Base-by-base conservation (phyloP, 2,329 filamentous ascomycete species). In the Xylaria multiplex region DNA sequence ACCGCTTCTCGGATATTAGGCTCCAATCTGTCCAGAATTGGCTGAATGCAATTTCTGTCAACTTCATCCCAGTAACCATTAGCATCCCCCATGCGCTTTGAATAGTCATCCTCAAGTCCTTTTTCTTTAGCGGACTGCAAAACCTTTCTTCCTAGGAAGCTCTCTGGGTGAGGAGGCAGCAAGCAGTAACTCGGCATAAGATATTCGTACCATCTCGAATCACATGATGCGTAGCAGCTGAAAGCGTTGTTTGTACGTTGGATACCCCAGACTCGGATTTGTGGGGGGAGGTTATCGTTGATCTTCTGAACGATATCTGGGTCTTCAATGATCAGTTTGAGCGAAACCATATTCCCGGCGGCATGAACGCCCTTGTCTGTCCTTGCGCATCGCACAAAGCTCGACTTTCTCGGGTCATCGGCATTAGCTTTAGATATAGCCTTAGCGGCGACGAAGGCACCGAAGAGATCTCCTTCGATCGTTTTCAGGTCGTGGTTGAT, bases 281-380 rank as follows among this genome's bases (percentile, higher is more conserved):
- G 96, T 3, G 90, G 86, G 2, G 91, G 91, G 46, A 99, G 84
- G 62, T 92, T 83, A 42, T 88, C 86, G 80, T 99, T 99, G 85
- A 99, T 97, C 81, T 93, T 97, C 63, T 93, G 83, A 27, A 98
- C 90, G 55, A 97, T 88, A 69, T 97, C 89, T 11, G 89, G 85
- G 65, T 98, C 95, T 79, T 98, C 95, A 54, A 97, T 90, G 73
- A 99, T 98, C 72, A 99, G 84, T 82, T 99, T 99, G 74, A 98
- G 79, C 37, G 93, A 97, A 68, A 98, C 93, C 75, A 98, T 90
- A 76, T 98, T 98, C 59, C 95, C 96, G 1, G 95, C 95, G 1
- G 95, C 95, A 78, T 98, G 95, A 1, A 98, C 95, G 61, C 96
- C 96, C 83, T 98, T 99, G 81, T 99, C 96, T 0, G 96, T 99